Conservation (phyloP, 169 alveolate species). For the Plasmodium coatneyi region DNA sequence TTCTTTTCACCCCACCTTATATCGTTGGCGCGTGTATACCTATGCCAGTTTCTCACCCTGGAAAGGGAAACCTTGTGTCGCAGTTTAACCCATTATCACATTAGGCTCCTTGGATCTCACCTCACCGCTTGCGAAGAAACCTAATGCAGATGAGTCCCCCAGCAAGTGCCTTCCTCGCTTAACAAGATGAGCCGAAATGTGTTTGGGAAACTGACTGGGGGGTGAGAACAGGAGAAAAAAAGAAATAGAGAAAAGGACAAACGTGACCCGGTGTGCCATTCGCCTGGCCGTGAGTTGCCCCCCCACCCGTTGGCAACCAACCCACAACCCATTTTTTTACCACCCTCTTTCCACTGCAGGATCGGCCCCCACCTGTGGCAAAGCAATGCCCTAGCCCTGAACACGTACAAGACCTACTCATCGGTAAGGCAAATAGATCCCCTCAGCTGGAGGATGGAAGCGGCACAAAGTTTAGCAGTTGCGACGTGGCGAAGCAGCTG, state of each 20-base stretch:
- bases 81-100: neutral
- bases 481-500: neutral
- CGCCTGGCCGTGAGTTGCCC: neutral
- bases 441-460: neutral
- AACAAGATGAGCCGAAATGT: slow-evolving; percentile 37
- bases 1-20: too few species aligned
- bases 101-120: neutral
- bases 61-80: neutral
- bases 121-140: neutral
- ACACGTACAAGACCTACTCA: slow-evolving; percentile 16
- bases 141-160: neutral
- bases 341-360: slow-evolving; percentile 3
- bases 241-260: neutral
- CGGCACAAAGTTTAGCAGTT: neutral
- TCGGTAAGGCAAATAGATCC: slow-evolving; percentile 4
- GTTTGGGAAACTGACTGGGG: slow-evolving; percentile 45
- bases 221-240: slow-evolving; percentile 4
- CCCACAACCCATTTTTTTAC: neutral
- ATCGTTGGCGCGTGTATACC: neutral
- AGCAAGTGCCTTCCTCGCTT: neutral
- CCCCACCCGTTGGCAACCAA: neutral
- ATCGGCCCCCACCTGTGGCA: slow-evolving; percentile 48
- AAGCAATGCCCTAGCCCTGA: neutral
- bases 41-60: neutral
- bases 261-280: neutral